Evolutionary conservation across 169 alveolate species (phyloP).

Genomic region (Prorocentrum cordatum): DNA sequence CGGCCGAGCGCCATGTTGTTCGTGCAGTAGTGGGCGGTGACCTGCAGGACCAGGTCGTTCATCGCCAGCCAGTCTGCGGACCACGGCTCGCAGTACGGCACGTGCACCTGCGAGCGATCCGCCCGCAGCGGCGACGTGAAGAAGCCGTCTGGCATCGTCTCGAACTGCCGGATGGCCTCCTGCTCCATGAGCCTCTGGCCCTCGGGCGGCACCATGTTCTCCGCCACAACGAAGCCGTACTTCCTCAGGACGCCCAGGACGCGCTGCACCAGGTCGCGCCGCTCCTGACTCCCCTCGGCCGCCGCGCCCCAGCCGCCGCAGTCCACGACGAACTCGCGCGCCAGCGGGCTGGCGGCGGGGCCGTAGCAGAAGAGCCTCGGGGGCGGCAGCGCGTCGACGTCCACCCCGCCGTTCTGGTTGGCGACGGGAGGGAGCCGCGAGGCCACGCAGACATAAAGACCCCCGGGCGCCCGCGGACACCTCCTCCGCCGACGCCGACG

Average conservation of each 20-base stretch:
- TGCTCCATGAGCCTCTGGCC: conserved; percentile 42
- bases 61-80: conserved; percentile 35
- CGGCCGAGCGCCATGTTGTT: conserved; percentile 61
- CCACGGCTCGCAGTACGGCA: conserved; percentile 54
- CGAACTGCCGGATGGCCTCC: conserved; percentile 19
- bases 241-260: conserved; percentile 1
- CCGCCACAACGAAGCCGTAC: conserved; percentile 43
- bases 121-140: conserved; percentile 41
- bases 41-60: conserved; percentile 45
- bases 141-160: conserved; percentile 23
- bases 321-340: conserved; percentile 33
- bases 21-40: conserved; percentile 25
- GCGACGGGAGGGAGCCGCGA: no score
- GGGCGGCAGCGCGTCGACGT: no score
- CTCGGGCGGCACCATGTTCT: conserved; percentile 41
- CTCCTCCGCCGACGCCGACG: no score
- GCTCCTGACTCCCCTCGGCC: background rate
- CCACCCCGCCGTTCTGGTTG: no score
- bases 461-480: no score
- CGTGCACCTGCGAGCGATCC: conserved; percentile 51
- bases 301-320: background rate
- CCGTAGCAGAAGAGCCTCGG: conserved; percentile 9
- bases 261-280: conserved; percentile 2
- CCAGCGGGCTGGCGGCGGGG: conserved; percentile 45
- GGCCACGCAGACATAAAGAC: no score